A percentile compares a stretch with the other conserved stretches of the same genome.
These are phyloP conservation scores for Phylloboletellus chloephorus DNA, from an alignment of 1,284 basidiomycete species.

Conservation along the genomic window DNA sequence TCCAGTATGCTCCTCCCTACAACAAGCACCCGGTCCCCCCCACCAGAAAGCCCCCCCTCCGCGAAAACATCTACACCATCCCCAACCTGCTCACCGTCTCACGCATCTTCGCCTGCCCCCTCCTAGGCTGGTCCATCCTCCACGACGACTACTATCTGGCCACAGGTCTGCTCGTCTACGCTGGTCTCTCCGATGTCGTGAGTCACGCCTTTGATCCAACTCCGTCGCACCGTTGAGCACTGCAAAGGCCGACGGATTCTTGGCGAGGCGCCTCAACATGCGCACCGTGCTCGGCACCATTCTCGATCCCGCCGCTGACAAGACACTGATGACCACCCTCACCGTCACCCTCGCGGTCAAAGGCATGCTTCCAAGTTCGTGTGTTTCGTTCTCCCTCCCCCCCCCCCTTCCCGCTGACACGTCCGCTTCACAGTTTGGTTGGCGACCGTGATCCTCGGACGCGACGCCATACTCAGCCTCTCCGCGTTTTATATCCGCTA, in stretches of 20 bases:
- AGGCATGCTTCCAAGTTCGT: conserved; percentile 77
- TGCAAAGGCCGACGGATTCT: conserved; percentile 78
- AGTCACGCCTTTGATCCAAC: conserved; percentile 27
- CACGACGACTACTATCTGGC: conserved; percentile 77
- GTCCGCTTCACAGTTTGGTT: conserved; percentile 65
- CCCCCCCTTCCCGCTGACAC: neutral
- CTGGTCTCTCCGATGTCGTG: conserved; percentile 88
- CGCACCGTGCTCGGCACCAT: conserved; percentile 88
- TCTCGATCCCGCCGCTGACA: conserved; percentile 96
- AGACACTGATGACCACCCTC: conserved; percentile 92
- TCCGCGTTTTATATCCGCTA: conserved; percentile 95
- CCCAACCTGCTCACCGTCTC: conserved; percentile 89
- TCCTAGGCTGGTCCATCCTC: conserved; percentile 90
- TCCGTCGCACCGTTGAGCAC: conserved; percentile 11
- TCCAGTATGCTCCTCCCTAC: conserved; percentile 12
- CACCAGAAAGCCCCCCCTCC: conserved; percentile 32
- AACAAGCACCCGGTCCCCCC: conserved; percentile 4
- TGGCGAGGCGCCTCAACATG: conserved; percentile 85
- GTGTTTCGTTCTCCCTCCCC: neutral
- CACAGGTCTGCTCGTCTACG: conserved; percentile 79
- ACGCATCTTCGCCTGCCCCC: conserved; percentile 83
- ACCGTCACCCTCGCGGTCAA: conserved; percentile 83
- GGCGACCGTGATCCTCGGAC: conserved; percentile 81
- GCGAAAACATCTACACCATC: conserved; percentile 93
- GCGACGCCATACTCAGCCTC: conserved; percentile 83